Base-by-base conservation (phyloP, 192 early-diverging fungal species). In the Jimgerdemannia flammicorona region DNA sequence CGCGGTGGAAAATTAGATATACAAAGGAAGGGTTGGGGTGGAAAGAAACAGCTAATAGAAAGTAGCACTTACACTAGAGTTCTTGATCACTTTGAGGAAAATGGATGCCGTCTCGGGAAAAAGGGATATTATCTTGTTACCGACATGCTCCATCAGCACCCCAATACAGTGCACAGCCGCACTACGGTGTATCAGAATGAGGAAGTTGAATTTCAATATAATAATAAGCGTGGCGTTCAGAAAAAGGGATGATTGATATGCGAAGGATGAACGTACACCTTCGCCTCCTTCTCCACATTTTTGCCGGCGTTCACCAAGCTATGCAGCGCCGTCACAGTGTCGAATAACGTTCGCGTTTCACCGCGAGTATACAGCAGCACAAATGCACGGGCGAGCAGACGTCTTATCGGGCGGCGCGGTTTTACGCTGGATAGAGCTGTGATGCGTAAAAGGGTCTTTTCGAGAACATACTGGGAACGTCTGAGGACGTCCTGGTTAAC, bases 101-200 rank as follows among this genome's bases (percentile, higher is more conserved):
- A 85, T 85, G 4, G 82, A 82, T 1, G 85, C 76, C 3, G 91
- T 88, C 71, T 94, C 93, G 6, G 89, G 81, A 69, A 90, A 87
- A 19, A 94, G 77, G 9, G 93, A 94, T 65, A 93, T 77, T 3
- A 93, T 75, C 84, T 93, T 94, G 77, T 82, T 80, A 17, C 94
- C 93, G 8, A 94, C 78, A 2, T 89, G 84, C 70, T 94, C 93
- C 76, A 95, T 92, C 39, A 98, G 81, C 29, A 86, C 85, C 2
- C 97, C 96, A 4, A 93, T 86, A 49, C 89, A 90, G 69, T 89
- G 80, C 17, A 97, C 87, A 0, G 94, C 89, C 3, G 94, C 91
- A n/a, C 92, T 94, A 74, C 3, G 49, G 29, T 40, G 11, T 29
- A 59, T 68, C 68, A 39, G 75, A 72, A 42, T n/a, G 59, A 43